phyloP scores from a whole-genome alignment of 768 basidiomycete genomes.

The Dentipellis fragilis region DNA sequence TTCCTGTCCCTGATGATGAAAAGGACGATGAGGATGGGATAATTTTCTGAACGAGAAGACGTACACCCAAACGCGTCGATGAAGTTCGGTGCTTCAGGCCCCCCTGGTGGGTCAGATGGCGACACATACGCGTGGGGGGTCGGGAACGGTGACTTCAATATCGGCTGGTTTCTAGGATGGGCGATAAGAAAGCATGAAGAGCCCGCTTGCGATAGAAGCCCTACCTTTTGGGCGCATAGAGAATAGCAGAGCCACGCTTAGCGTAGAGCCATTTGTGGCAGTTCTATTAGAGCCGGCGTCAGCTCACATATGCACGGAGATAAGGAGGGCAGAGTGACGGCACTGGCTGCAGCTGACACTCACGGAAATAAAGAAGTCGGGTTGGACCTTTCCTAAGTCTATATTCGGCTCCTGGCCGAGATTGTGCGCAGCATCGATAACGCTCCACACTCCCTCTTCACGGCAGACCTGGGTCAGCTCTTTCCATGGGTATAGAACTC shows the following conservation, averaged over 20 bases:
- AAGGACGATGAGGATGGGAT: background rate
- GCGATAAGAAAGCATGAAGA: background rate
- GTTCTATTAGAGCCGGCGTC: constrained; percentile 34
- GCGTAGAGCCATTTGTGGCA: constrained; percentile 81
- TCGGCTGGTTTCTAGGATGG: constrained; percentile 48
- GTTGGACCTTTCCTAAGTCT: constrained; percentile 41
- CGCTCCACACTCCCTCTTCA: constrained; percentile 48
- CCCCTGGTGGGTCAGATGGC: constrained; percentile 26
- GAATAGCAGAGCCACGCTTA: constrained; percentile 54
- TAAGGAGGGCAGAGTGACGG: background rate
- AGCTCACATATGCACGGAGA: background rate
- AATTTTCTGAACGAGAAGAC: constrained; percentile 15
- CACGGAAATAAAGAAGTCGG: constrained; percentile 77
- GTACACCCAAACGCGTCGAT: constrained; percentile 42
- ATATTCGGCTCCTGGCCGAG: constrained; percentile 63
- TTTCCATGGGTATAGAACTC: constrained; percentile 59
- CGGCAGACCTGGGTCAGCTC: constrained; percentile 55
- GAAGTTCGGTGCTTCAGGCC: constrained; percentile 27
- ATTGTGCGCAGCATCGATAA: constrained; percentile 77
- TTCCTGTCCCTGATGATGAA: constrained; percentile 49
- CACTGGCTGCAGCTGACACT: constrained; percentile 12
- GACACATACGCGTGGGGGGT: constrained; percentile 44
- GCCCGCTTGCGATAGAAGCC: constrained; percentile 2
- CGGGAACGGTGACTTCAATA: constrained; percentile 50
- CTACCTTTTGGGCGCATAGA: constrained; percentile 65